These are phyloP conservation scores for Leccinum arenicola DNA, from an alignment of 768 basidiomycete species.

Conservation along the genomic window DNA sequence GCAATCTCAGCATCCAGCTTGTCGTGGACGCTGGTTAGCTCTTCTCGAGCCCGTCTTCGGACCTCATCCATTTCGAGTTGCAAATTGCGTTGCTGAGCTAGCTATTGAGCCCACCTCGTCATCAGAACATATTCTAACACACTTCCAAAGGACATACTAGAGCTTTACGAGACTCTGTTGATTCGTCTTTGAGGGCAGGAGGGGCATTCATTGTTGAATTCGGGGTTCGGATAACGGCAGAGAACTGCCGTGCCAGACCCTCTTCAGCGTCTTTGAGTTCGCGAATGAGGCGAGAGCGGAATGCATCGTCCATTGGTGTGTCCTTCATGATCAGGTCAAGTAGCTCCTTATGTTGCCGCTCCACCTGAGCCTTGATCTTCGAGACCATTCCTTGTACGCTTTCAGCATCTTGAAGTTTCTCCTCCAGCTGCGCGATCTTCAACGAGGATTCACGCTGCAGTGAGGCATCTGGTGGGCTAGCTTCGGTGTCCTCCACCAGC, in stretches of 20 bases:
- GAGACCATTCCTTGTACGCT: constrained; percentile 46
- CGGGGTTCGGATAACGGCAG: constrained; percentile 30
- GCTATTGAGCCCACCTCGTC: constrained; percentile 33
- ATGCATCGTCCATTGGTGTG: constrained; percentile 55
- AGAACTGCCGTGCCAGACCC: constrained; percentile 23
- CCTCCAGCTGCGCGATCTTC: constrained; percentile 60
- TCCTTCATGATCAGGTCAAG: constrained; percentile 60
- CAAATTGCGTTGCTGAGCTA: constrained; percentile 62
- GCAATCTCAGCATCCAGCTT: constrained; percentile 50
- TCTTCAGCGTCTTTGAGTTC: constrained; percentile 65
- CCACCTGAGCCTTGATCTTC: constrained; percentile 59
- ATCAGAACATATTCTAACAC: background rate
- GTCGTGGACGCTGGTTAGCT: constrained; percentile 51
- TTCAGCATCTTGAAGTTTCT: constrained; percentile 56
- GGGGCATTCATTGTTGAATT: constrained; percentile 47
- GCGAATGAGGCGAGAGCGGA: constrained; percentile 58
- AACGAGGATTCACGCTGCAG: constrained; percentile 62
- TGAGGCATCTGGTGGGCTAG: constrained; percentile 52
- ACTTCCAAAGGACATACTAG: constrained; percentile 41
- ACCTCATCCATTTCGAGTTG: constrained; percentile 66
- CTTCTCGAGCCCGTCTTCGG: constrained; percentile 62
- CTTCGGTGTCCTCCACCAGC: constrained; percentile 59
- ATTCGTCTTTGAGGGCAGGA: constrained; percentile 33
- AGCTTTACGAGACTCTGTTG: constrained; percentile 61
- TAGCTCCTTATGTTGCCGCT: constrained; percentile 70